Conservation (phyloP, 805 yeast species). For the Zygosaccharomyces bailii region DNA sequence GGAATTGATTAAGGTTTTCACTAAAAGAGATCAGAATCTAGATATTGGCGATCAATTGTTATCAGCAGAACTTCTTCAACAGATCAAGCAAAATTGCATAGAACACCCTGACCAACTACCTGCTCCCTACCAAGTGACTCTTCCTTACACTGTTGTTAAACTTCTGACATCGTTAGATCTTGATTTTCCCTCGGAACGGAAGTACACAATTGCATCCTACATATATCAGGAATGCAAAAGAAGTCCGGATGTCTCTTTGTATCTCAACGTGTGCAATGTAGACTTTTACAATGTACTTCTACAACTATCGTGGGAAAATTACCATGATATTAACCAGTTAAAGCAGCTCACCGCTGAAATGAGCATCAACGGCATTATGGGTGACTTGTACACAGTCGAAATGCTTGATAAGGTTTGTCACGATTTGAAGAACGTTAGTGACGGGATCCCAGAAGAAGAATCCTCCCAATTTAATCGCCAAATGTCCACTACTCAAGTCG, state of each 20-base stretch:
- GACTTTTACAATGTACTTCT: slow-evolving; percentile 33
- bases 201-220: slow-evolving; percentile 25
- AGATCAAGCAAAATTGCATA: slow-evolving; percentile 15
- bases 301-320: slow-evolving; percentile 31
- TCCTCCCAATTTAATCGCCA: slow-evolving; percentile 5
- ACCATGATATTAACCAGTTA: slow-evolving; percentile 23
- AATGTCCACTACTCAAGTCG: slow-evolving; percentile 15
- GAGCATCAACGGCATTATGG: slow-evolving; percentile 34
- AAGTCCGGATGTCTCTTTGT: slow-evolving; percentile 26
- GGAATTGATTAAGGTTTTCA: slow-evolving; percentile 14
- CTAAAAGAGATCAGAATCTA: slow-evolving; percentile 13
- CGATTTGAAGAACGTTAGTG: slow-evolving; percentile 24
- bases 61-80: slow-evolving; percentile 18
- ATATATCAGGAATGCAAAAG: slow-evolving; percentile 31
- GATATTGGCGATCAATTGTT: slow-evolving; percentile 13
- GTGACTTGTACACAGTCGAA: slow-evolving; percentile 31
- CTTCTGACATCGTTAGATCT: slow-evolving; percentile 19
- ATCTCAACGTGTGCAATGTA: slow-evolving; percentile 31
- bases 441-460: slow-evolving; percentile 22
- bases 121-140: slow-evolving; percentile 27
- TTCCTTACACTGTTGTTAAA: slow-evolving; percentile 26
- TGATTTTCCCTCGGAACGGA: slow-evolving; percentile 25
- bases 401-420: slow-evolving; percentile 22
- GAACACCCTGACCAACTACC: slow-evolving; percentile 20
- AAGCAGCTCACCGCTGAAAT: slow-evolving; percentile 28